Percentiles rank a stretch among this genome's conserved stretches.
phyloP scores from a whole-genome alignment of 176 grass and related monocot genomes.

The Musa schizocarpa region DNA sequence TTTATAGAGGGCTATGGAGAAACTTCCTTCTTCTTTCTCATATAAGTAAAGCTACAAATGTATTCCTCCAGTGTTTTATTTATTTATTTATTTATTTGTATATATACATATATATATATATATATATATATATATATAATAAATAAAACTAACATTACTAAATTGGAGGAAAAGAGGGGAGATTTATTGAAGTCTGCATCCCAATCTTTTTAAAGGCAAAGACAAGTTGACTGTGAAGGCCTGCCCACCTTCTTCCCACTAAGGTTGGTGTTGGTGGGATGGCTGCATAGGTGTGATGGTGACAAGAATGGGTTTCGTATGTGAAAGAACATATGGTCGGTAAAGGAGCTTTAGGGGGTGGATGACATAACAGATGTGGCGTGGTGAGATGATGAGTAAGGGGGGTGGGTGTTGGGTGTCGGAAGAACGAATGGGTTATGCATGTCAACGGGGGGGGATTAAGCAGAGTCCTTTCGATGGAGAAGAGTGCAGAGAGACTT shows the following conservation, averaged over 20 bases:
- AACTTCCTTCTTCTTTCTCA: background rate
- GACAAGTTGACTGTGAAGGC: background rate
- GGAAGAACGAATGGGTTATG: background rate
- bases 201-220: slow-evolving; percentile 3
- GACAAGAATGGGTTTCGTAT: background rate
- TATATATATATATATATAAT: too few species aligned
- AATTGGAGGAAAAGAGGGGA: background rate
- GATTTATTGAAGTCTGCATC: background rate
- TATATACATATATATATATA: too few species aligned
- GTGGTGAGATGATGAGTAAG: background rate
- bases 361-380: background rate
- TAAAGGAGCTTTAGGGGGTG: background rate
- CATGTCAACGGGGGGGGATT: background rate
- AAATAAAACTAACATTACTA: background rate
- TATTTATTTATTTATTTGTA: too few species aligned
- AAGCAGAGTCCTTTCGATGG: background rate
- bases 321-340: background rate
- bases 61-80: too few species aligned
- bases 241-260: slow-evolving; percentile 2
- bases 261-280: slow-evolving; percentile 6
- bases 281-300: background rate
- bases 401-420: background rate
- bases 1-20: background rate
- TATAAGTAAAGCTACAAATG: background rate
- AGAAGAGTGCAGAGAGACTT: too few species aligned